Base-by-base conservation (phyloP, 345 rosid genomes). In the Eucalyptus sp. region DNA sequence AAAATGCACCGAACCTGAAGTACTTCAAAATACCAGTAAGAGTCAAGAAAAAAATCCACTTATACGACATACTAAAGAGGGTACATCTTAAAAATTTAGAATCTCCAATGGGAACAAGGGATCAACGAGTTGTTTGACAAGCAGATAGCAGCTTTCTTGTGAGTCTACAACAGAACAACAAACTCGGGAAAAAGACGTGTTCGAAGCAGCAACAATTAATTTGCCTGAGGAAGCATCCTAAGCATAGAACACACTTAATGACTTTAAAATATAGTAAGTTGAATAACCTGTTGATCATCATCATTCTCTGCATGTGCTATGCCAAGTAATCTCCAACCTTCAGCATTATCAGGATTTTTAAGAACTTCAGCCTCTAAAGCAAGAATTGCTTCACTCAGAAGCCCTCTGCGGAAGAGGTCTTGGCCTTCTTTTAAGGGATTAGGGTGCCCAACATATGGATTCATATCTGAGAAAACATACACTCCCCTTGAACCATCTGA, bases 261-360 rank as follows among this genome's bases (percentile, higher is more conserved):
- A 48, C 66, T 50, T 86, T 52, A 54, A 88, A n/a, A 66, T 43
- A 41, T 11, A 62, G 54, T 31, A 81, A 46, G 79, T 88, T 52
- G 13, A 91, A 79, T 91, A 91, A 97, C 99, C 98, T 98, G 99
- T 92, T 96, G 99, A 93, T 98, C 99, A 89, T 98, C 99, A 91
- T 98, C 99, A 89, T 98, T 98, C 92, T 98, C 99, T 22, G 99
- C 99, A 89, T 98, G 97, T 86, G 99, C 94, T 92, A 97, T 97
- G 91, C 99, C 99, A 89, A 98, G 98, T 92, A 98, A 93, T 90
- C 99, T 97, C 99, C 99, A 98, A 87, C 99, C 99, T 95, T 98
- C 99, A 86, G 99, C 94, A 93, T 98, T 98, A 13, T 98, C 97
- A 79, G 99, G 96, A 89, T 95, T 97, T 95, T 98, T 97, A 92